Conservation (phyloP, 768 basidiomycete species). For the Suillus americanus region DNA sequence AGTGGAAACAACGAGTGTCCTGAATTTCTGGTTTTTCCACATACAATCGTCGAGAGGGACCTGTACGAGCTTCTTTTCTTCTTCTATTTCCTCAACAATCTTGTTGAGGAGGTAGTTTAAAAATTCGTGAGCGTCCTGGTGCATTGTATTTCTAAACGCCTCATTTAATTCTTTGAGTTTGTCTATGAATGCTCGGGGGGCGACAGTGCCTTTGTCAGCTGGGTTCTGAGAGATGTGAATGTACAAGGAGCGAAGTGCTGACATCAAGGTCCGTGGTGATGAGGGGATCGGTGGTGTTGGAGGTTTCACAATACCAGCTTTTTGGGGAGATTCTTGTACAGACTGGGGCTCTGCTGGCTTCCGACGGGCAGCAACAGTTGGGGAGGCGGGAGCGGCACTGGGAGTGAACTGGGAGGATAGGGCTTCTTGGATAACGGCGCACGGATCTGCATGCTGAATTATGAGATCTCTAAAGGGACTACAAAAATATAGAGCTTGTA, state of each 20-base stretch:
- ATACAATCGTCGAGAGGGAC: constrained; percentile 64
- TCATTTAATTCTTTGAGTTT: constrained; percentile 94
- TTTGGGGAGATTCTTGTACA: constrained; percentile 31
- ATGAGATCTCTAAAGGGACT: constrained; percentile 90
- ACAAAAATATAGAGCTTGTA: constrained; percentile 96
- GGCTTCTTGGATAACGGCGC: constrained; percentile 37
- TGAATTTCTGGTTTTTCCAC: constrained; percentile 28
- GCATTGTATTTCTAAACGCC: constrained; percentile 85
- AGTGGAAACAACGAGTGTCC: constrained; percentile 2
- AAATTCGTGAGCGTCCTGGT: constrained; percentile 99
- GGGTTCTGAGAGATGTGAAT: constrained; percentile 78
- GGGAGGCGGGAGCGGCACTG: constrained; percentile 25
- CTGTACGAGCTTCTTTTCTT: constrained; percentile 52
- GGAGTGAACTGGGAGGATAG: constrained; percentile 22
- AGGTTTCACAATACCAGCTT: constrained; percentile 26
- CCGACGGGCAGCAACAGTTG: constrained; percentile 40
- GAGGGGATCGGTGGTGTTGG: constrained; percentile 49
- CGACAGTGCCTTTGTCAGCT: constrained; percentile 77
- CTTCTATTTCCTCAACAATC: constrained; percentile 91
- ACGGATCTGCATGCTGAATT: constrained; percentile 62
- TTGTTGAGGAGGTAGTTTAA: constrained; percentile 91
- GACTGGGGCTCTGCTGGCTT: constrained; percentile 56
- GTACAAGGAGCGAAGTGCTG: constrained; percentile 92
- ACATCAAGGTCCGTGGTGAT: constrained; percentile 76
- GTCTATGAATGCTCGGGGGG: constrained; percentile 89